Base-by-base conservation (phyloP, 148 eudicot genomes). In the Euryodendron excelsum region DNA sequence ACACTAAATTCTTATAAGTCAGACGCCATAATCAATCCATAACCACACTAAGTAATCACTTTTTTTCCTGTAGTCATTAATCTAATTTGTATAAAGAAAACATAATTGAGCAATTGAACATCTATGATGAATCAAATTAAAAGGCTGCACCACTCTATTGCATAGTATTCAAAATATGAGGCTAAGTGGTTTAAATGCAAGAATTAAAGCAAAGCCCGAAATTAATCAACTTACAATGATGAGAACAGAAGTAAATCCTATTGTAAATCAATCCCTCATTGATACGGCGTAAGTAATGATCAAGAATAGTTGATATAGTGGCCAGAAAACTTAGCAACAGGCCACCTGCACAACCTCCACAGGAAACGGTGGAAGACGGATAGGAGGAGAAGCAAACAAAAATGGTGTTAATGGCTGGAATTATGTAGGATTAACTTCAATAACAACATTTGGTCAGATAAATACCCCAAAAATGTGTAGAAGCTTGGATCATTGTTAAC, bases 391-490 rank as follows among this genome's bases (percentile, higher is more conserved):
- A 61, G 52, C 41, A 75, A 69, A 53, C 5, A 34, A 77, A 58
- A 64, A 11, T 23, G 48, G 65, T 20, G 55, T 59, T 59, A 33
- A 23, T 47, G 52, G 41, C 36, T 31, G 66, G 23, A 48, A 52
- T 15, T 65, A 47, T 66, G 33, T 9, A 11, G 7, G 56, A 74
- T 44, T 2, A 64, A 55, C 41, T 52, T 73, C 30, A 73, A 44
- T 11, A 21, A 31, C 34, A 79, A 71, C 47, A 63, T 27, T 28
- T 36, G 50, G 74, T 41, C 23, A 72, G 64, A 48, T 39, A 60
- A 72, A 81, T 88, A 96, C 99, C 99, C 99, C 99, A 96, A 84
- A 96, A 93, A 63, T 98, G 98, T n/a, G 99, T 96, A 76, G 99
- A 96, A 69, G 96, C 94, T 83, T 96, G 99, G 75, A 96, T 86